Base-by-base conservation (phyloP, 805 yeast species). In the Ogataea minuta region DNA sequence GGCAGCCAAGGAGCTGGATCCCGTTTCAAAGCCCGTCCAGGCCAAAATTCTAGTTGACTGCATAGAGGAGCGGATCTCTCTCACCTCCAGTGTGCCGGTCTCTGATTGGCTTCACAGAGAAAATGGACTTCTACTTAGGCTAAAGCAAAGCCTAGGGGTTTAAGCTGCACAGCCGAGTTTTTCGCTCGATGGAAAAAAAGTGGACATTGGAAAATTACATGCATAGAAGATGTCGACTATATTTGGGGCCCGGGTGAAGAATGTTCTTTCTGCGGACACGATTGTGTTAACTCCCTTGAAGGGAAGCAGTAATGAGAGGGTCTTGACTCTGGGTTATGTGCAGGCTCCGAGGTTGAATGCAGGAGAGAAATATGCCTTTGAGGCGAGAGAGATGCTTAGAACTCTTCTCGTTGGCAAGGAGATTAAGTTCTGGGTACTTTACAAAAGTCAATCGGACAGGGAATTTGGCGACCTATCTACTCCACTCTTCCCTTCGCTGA, bases 391-490 rank as follows among this genome's bases (percentile, higher is more conserved):
- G 59, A 62, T 63, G 41, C 66, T 84, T 43, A 71, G 95, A 44
- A 66, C 67, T 6, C 67, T 83, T 47, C 62, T 81, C 13, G 71
- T 85, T 26, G 89, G 89, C 17, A 81, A 82, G 59, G 73, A 66
- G 23, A 67, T 84, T 59, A 73, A 72, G 51, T 81, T 81, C 57
- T 67, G 68, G 54, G 77, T 81, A 19, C 52, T 74, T 28, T 79
- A 77, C 64, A 73, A 76, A 50, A 66, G 65, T 39, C 71, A 76
- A 13, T 57, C 69, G 4, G 78, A 75, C 9, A 71, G 83, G 46
- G 89, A 82, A 50, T 84, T 79, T 56, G 93, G 91, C 16, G 89
- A 84, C 56, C 59, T 81, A 16, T 70, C 74, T 31, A 67, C 86
- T 17, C 89, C 89, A 6, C 63, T 78, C 21, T 79, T 81, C 59